phyloP scores from a whole-genome alignment of 345 rosid species.

The Theobroma cacao region DNA sequence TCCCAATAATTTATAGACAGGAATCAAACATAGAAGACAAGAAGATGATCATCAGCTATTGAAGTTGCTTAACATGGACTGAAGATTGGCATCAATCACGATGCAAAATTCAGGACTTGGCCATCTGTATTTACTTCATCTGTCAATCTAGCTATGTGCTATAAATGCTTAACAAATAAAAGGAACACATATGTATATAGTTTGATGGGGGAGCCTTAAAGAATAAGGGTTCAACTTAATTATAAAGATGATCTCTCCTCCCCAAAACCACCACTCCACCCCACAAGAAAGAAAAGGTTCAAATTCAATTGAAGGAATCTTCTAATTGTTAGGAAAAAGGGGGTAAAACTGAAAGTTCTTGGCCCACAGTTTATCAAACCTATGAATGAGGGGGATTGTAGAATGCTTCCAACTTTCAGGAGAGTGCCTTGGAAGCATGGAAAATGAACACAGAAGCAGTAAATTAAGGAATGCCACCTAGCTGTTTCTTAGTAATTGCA shows the following conservation, averaged over 20 bases:
- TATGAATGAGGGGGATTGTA: no score
- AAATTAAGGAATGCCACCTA: not conserved
- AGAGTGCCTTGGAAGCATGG: conserved; percentile 19
- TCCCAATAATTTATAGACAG: not conserved
- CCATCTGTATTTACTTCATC: not conserved
- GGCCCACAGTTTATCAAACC: not conserved
- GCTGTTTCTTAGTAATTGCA: not conserved
- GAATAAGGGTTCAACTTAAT: not conserved
- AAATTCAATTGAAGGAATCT: not conserved
- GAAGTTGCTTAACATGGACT: not conserved
- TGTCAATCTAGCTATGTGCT: not conserved
- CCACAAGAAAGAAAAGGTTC: not conserved
- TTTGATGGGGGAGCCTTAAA: not conserved
- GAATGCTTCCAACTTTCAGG: not conserved
- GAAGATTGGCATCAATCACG: no score
- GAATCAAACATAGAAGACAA: not conserved
- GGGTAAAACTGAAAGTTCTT: not conserved
- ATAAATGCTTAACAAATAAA: not conserved
- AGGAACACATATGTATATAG: no score
- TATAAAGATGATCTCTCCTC: not conserved
- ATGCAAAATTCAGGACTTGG: no score
- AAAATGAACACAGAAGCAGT: not conserved
- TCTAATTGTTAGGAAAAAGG: not conserved
- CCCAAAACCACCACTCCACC: not conserved
- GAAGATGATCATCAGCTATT: not conserved